Conservation (phyloP, 306 rosid species). For the Rosa chinensis region DNA sequence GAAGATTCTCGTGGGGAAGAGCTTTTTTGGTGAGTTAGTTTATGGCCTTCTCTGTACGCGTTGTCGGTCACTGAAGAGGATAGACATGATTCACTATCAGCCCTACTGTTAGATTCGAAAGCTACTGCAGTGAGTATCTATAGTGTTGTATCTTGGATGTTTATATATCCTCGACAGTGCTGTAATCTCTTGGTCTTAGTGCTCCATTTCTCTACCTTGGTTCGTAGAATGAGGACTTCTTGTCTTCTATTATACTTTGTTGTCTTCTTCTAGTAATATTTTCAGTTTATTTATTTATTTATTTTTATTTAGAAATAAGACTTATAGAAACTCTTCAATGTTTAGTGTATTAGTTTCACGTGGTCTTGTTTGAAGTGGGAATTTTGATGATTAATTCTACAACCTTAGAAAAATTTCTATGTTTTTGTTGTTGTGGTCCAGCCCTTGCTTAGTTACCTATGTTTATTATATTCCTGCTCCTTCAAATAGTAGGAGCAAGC, state of each 20-base stretch:
- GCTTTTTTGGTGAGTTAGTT: not conserved
- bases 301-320: too few species aligned
- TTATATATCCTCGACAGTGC: not conserved
- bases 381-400: conserved; percentile 1
- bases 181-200: not conserved
- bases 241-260: not conserved
- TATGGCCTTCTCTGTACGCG: not conserved
- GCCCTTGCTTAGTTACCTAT: not conserved
- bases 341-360: not conserved
- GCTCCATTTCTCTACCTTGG: not conserved
- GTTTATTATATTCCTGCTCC: not conserved
- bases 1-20: not conserved
- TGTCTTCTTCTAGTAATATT: not conserved
- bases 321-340: not conserved
- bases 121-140: not conserved
- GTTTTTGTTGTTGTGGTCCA: not conserved
- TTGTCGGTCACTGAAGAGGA: not conserved
- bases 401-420: not conserved
- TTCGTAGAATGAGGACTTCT: not conserved
- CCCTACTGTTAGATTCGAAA: not conserved
- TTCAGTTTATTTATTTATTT: too few species aligned
- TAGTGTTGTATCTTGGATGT: not conserved
- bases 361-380: not conserved
- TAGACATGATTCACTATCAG: not conserved
- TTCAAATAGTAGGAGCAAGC: not conserved